Base-by-base conservation (phyloP, 257 asterid genomes). In the Verbena officinalis region DNA sequence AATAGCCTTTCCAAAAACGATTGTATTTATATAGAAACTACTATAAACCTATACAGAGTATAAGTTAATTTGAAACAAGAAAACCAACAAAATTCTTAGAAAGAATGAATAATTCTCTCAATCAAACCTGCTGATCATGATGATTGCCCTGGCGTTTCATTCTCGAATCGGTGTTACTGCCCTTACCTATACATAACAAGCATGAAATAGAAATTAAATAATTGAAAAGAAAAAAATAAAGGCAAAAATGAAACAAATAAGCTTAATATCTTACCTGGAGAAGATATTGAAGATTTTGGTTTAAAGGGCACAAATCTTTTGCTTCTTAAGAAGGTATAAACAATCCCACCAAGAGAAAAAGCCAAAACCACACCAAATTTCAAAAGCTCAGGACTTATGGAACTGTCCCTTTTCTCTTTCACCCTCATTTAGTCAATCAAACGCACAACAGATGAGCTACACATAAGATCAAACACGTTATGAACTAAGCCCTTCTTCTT, bases 301-400 rank as follows among this genome's bases (percentile, higher is more conserved):
- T 78, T 67, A 42, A 80, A 62, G 11, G 82, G 81, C 70, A 73
- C 79, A 46, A 64, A 61, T 62, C 56, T 73, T 63, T 65, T 82
- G 65, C 62, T 67, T 74, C 66, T 85, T 59, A 86, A 63, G 58
- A 81, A 50, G 57, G 91, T 70, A 75, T 58, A 85, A 53, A 92
- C 68, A 79, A 86, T 67, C 62, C 97, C 97, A 79, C 95, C 96
- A 69, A 89, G 69, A 61, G 97, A 85, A 57, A 83, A 30, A 46
- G 82, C 95, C 66, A 84, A 76, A 73, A 81, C 90, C 30, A 80
- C 81, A 50, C 97, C 98, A 75, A 83, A 59, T 79, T 82, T 86
- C 73, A 92, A 65, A 40, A 83, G 70, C 64, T 49, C 78, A 9
- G 88, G 91, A 68, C 76, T 64, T 45, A 77, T 44, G 16, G 61